phyloP scores from a whole-genome alignment of 768 basidiomycete genomes.

The Lactarius vividus region DNA sequence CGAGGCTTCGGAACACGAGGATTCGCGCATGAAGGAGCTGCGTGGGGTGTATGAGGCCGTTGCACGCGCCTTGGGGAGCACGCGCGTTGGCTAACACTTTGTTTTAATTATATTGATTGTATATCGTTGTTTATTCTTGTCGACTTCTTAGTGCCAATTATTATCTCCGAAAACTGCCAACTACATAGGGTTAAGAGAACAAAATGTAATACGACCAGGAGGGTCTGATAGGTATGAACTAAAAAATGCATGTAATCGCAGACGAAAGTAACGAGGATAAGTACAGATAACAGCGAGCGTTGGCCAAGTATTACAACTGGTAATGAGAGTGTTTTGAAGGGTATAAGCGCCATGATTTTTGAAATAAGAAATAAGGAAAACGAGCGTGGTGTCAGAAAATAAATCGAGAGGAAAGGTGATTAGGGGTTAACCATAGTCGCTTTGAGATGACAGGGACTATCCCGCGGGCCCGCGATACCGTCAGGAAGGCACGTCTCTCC shows the following conservation, averaged over 20 bases:
- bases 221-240: background rate
- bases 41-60: slow-evolving; percentile 26
- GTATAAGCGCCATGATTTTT: slow-evolving; percentile 1
- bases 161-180: background rate
- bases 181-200: slow-evolving; percentile 9
- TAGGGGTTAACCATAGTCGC: background rate
- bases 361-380: slow-evolving; percentile 5
- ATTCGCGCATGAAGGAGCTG: slow-evolving; percentile 14
- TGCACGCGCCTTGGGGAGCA: slow-evolving; percentile 21
- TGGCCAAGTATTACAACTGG: slow-evolving; percentile 3
- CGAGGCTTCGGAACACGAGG: slow-evolving; percentile 15
- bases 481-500: slow-evolving; percentile 11
- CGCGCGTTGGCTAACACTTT: background rate
- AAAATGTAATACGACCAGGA: slow-evolving; percentile 7
- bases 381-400: slow-evolving; percentile 1
- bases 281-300: slow-evolving; percentile 12
- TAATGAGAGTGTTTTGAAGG: slow-evolving; percentile 7
- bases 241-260: slow-evolving; percentile 18
- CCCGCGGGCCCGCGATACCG: background rate
- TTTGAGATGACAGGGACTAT: background rate
- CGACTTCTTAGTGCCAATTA: background rate
- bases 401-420: background rate
- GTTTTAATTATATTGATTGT: background rate
- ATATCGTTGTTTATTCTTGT: background rate
- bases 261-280: slow-evolving; percentile 3